phyloP scores from a whole-genome alignment of 75 land plant species.

The Pseudotsuga menziesii region DNA sequence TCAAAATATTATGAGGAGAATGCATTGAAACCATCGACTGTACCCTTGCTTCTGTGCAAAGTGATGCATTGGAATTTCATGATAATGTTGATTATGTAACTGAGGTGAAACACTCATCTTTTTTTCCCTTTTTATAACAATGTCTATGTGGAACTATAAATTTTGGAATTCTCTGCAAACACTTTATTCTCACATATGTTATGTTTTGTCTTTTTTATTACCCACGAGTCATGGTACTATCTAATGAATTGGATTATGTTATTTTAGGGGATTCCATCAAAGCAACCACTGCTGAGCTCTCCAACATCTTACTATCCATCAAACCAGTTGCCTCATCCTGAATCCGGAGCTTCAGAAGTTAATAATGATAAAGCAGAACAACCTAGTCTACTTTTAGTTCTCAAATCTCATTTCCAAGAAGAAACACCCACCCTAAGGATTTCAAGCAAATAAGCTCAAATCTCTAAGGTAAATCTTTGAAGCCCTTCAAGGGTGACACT shows the following conservation, averaged over 20 bases:
- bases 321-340: not conserved
- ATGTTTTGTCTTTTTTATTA: not conserved
- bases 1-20: not conserved
- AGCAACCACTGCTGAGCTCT: not conserved
- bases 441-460: conserved; percentile 52
- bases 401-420: conserved; percentile 38
- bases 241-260: not conserved
- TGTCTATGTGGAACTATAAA: no score
- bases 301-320: not conserved
- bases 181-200: not conserved
- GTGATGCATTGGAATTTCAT: not conserved
- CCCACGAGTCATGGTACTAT: no score
- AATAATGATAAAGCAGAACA: conserved; percentile 26
- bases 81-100: not conserved
- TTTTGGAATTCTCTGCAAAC: not conserved
- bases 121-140: no score
- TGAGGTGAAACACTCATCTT: not conserved
- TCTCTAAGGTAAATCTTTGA: conserved; percentile 37
- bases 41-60: not conserved
- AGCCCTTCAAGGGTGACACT: not conserved
- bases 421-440: conserved; percentile 39
- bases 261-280: not conserved
- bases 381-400: conserved; percentile 63
- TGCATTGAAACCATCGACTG: not conserved
- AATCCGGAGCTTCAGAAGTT: not conserved